A percentile compares a stretch with the other conserved stretches of the same genome.
These are phyloP conservation scores for Tagetes erecta DNA, from an alignment of 129 eudicot species.

Conservation along the genomic window DNA sequence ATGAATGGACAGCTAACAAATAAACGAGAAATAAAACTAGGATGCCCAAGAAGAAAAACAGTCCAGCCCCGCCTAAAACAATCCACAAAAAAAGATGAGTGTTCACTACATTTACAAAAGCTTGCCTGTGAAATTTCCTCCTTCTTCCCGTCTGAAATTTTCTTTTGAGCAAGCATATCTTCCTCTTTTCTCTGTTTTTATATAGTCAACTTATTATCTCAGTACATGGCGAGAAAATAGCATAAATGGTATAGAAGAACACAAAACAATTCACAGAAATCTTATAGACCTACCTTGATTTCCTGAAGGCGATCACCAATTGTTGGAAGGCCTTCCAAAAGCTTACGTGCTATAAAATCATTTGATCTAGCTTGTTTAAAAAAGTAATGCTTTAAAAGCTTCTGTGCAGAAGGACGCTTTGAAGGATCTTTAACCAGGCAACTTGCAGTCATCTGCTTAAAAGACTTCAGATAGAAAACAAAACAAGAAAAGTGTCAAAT, in stretches of 20 bases:
- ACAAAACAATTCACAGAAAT: neutral
- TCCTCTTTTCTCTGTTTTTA: constrained; percentile 78
- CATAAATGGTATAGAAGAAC: constrained; percentile 1
- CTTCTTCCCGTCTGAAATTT: constrained; percentile 92
- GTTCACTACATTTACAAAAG: constrained; percentile 26
- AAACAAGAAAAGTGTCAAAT: constrained; percentile 14
- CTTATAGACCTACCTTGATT: constrained; percentile 58
- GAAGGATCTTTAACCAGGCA: constrained; percentile 55
- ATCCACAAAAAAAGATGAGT: neutral
- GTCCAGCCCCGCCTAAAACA: constrained; percentile 4
- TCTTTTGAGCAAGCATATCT: constrained; percentile 97
- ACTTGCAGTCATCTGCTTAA: constrained; percentile 56
- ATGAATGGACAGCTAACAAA: constrained; percentile 2
- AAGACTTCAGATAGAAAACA: constrained; percentile 37
- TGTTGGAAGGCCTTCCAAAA: constrained; percentile 62
- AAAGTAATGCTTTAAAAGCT: constrained; percentile 44
- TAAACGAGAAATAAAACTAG: neutral
- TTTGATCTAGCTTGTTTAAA: constrained; percentile 48
- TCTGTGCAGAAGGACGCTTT: constrained; percentile 40
- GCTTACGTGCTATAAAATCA: constrained; percentile 47
- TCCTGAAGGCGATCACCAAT: constrained; percentile 85
- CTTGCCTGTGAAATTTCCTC: constrained; percentile 98
- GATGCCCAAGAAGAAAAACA: constrained; percentile 1
- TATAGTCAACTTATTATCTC: constrained; percentile 16
- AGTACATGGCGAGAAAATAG: constrained; percentile 14